Evolutionary conservation across 2,329 filamentous ascomycete genomes (phyloP), one percentile per base, ranked within the genome.

Genomic region (Neofusicoccum sp.): DNA sequence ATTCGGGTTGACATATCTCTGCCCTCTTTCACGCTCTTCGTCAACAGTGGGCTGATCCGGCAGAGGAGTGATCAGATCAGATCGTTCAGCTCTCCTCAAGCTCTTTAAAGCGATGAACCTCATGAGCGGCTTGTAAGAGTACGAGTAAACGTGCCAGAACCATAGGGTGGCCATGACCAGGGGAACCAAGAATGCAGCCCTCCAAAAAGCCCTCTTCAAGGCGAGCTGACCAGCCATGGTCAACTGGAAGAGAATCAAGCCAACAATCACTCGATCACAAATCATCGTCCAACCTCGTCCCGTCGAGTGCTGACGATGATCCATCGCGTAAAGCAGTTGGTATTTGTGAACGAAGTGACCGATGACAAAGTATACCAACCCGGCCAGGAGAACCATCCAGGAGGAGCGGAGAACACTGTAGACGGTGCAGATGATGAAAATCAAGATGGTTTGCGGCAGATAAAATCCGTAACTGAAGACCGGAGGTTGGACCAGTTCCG

Each of bases 231-330:
- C 94, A 28, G 92, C 89, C 84, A 97, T 95, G 50, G 95, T 92
- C 28, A 96, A 78, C 76, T 99, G 93, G 72, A 97, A 97, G 45
- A 98, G 86, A 2, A 96, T 79, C 8, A 97, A 79, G 1, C 95
- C 95, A 29, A 97, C 81, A 62, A 98, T 86, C 64, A 97, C 85
- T 39, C 95, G 91, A 72, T 95, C 92, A 78, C 93, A 97, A 66
- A 99, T 97, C 85, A 99, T 96, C 54, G 91, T 89, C 95, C 95
- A 99, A 4, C 93, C 93, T 65, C 90, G 88, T 22, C 96, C 96
- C 0, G 94, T 98, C 14, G 93, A 92, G 73, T 97, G 93, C 72
- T 96, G 92, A 14, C 92, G 91, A 74, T 98, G 94, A 71, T 98
- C 93, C 95, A 99, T 99, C 36, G 95, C 93, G 76, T 99, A 99